These are phyloP conservation scores for Hyphopichia burtonii DNA, from an alignment of 1,139 yeast genomes.

Conservation along the genomic window DNA sequence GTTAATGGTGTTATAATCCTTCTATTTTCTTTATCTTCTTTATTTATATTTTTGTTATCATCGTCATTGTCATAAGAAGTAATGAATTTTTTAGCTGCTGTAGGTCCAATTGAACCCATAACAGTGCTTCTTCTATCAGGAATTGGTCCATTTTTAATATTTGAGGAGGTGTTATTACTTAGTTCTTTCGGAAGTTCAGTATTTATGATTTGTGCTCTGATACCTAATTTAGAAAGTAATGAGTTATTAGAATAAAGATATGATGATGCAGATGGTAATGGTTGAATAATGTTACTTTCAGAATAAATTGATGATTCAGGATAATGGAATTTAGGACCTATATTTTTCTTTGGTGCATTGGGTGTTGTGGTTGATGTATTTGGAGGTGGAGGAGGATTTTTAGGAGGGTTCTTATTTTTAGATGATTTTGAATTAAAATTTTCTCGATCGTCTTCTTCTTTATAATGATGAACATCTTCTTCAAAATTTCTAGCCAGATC, in stretches of 20 bases:
- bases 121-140: not conserved
- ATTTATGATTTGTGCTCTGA: slow-evolving; percentile 44
- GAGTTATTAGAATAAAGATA: slow-evolving; percentile 36
- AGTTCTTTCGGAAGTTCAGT: slow-evolving; percentile 18
- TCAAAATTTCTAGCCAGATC: slow-evolving; percentile 51
- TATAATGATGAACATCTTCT: slow-evolving; percentile 45
- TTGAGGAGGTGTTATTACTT: slow-evolving; percentile 2
- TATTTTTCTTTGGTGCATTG: not conserved
- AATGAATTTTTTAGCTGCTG: not conserved
- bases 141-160: not conserved
- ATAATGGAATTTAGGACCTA: slow-evolving; percentile 13
- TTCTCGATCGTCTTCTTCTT: slow-evolving; percentile 18
- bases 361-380: not conserved
- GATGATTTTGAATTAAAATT: not conserved
- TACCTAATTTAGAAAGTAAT: slow-evolving; percentile 39
- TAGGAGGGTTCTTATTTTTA: slow-evolving; percentile 3
- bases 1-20: slow-evolving; percentile 24
- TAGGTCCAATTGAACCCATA: not conserved
- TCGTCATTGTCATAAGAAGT: not conserved
- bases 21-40: slow-evolving; percentile 14
- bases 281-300: slow-evolving; percentile 30
- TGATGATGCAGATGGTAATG: slow-evolving; percentile 27
- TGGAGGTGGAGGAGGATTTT: not conserved
- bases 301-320: slow-evolving; percentile 33
- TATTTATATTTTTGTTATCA: slow-evolving; percentile 5